Evolutionary conservation across 345 rosid species (phyloP), one percentile per base, ranked within the genome.

Genomic region (Nasturtium officinale): DNA sequence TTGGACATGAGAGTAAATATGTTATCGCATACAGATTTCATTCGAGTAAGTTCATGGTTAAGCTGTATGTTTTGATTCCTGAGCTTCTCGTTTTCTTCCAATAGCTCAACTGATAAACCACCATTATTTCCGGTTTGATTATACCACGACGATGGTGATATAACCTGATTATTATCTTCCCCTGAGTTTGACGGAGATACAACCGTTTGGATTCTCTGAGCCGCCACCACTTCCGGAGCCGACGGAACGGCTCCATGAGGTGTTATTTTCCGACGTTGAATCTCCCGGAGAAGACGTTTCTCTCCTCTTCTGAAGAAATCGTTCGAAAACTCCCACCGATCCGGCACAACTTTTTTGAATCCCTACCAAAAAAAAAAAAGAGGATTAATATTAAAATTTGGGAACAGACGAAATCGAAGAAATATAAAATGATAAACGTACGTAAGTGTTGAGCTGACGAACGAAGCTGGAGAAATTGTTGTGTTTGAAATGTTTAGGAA

Each of bases 301-400:
- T 93, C 88, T 32, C 96, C 94, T 78, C 86, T 82, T 2, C 87
- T 79, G 58, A 93, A 90, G 71, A 65, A 85, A 12, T 90, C 97
- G 72, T 93, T 93, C 0, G 94, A 82, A 74, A 93, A 93, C 82
- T 93, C 98, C 98, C 98, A 93, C 2, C 96, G 91, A 76, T 93
- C 98, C 47, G 98, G 94, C 2, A 87, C 90, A 3, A 89, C 81
- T 76, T 93, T 93, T 33, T 86, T 85, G 45, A 90, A 93, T 69
- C 98, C 96, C 98, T 93, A 38, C 2, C n/a, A 43, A 15, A 9
- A 5, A 43, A 9, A 26, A 26, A 2, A 26, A 26, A 2, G 28
- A 25, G 26, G 26, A 25, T 25, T 25, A 25, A 25, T 1, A 25
- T 25, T 25, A 25, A 25, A 25, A n/a, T n/a, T 25, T 3, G 2